Percentiles rank a stretch among this genome's conserved stretches.
phyloP scores from a whole-genome alignment of 345 rosid species.

The Eucalyptus cloeziana region DNA sequence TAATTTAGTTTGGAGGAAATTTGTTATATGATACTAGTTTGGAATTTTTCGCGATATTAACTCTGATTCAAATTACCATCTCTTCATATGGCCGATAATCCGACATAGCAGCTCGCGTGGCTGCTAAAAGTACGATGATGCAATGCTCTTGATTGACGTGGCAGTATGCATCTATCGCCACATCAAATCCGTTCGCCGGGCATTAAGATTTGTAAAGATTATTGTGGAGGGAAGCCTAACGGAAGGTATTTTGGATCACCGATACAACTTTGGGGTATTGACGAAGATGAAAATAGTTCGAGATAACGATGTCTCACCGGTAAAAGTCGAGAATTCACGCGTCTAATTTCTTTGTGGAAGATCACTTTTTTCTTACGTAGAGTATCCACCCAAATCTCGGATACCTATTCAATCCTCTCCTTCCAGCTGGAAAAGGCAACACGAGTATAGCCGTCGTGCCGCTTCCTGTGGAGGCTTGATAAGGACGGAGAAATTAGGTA shows the following conservation, averaged over 20 bases:
- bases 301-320: neutral
- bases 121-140: no score
- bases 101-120: neutral
- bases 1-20: no score
- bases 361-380: neutral
- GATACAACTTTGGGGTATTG: neutral
- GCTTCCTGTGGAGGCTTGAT: neutral
- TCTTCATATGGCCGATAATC: neutral
- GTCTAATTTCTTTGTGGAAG: neutral
- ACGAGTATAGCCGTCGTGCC: neutral
- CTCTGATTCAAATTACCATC: neutral
- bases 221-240: neutral
- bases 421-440: neutral
- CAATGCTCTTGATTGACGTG: neutral
- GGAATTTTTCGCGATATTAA: accelerated
- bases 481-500: neutral
- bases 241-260: neutral
- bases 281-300: neutral
- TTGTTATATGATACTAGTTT: no score
- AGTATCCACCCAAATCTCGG: neutral
- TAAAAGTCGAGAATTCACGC: neutral
- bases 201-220: neutral
- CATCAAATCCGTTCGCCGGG: neutral
- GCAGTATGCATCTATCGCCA: no score
- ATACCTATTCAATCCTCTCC: neutral